Conservation (phyloP, 495 filamentous ascomycete species). For the Parathielavia hyrcaniae region DNA sequence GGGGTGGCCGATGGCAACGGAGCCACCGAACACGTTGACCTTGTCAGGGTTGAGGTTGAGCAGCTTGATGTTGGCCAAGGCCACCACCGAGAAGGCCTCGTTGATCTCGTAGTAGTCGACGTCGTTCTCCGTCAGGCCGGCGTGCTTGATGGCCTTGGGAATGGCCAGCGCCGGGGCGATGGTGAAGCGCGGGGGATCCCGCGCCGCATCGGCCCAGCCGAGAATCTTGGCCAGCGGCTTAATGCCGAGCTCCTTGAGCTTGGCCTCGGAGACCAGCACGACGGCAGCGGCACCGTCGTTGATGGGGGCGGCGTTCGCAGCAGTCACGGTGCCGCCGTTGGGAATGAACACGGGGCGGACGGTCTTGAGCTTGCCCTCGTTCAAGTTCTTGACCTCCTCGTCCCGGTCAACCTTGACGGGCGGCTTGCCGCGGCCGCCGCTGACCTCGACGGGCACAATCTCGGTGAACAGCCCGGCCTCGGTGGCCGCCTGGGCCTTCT, state of each 20-base stretch:
- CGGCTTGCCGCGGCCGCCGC: slow-evolving; percentile 84
- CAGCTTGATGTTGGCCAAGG: slow-evolving; percentile 89
- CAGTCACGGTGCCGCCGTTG: slow-evolving; percentile 80
- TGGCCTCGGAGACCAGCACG: slow-evolving; percentile 83
- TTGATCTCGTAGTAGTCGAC: slow-evolving; percentile 98
- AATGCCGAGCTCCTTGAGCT: slow-evolving; percentile 78
- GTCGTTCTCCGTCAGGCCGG: slow-evolving; percentile 62
- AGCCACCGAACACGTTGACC: slow-evolving; percentile 92
- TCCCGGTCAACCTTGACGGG: slow-evolving; percentile 72
- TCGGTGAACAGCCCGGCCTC: slow-evolving; percentile 74
- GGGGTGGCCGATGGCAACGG: slow-evolving; percentile 92
- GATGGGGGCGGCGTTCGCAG: slow-evolving; percentile 94
- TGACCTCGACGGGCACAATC: slow-evolving; percentile 84
- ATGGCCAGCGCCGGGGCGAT: slow-evolving; percentile 92
- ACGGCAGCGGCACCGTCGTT: slow-evolving; percentile 90
- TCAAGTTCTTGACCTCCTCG: slow-evolving; percentile 96
- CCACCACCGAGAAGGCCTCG: slow-evolving; percentile 96
- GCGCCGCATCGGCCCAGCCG: slow-evolving; percentile 91
- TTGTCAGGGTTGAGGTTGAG: slow-evolving; percentile 71
- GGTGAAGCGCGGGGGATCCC: slow-evolving; percentile 88
- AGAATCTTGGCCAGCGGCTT: slow-evolving; percentile 92
- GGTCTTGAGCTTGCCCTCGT: slow-evolving; percentile 78
- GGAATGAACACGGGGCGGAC: slow-evolving; percentile 84
- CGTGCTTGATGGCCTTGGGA: slow-evolving; percentile 92
- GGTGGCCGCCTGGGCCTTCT: slow-evolving; percentile 82